phyloP scores from a whole-genome alignment of 2,329 filamentous ascomycete species.

The Albophoma yamanashiensis region DNA sequence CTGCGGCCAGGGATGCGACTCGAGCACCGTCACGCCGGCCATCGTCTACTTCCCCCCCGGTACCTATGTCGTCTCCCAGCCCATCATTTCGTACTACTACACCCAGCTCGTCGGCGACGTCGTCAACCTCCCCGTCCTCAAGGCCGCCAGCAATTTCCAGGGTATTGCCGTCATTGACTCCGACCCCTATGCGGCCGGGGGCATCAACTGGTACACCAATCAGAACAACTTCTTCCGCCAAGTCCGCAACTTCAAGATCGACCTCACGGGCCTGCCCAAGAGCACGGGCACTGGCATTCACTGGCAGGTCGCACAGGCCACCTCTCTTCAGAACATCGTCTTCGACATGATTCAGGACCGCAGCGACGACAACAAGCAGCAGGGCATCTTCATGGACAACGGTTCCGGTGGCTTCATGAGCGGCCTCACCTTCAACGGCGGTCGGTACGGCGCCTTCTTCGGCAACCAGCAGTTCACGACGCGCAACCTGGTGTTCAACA shows the following conservation, averaged over 20 bases:
- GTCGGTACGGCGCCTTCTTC: constrained; percentile 65
- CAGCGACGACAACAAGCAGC: constrained; percentile 53
- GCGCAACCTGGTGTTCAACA: constrained; percentile 72
- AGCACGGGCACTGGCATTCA: constrained; percentile 60
- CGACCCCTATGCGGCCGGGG: constrained; percentile 57
- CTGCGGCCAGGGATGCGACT: constrained; percentile 75
- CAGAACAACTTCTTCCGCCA: constrained; percentile 80
- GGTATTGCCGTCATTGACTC: constrained; percentile 87
- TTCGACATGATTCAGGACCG: constrained; percentile 68
- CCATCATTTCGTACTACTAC: constrained; percentile 82
- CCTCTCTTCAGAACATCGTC: constrained; percentile 68
- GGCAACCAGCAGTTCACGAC: constrained; percentile 84
- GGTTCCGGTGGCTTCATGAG: constrained; percentile 77
- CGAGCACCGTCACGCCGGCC: constrained; percentile 71
- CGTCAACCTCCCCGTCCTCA: constrained; percentile 59
- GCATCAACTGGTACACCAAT: constrained; percentile 68
- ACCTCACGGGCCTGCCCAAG: constrained; percentile 55
- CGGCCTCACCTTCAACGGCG: constrained; percentile 75
- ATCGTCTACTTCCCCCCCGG: constrained; percentile 88
- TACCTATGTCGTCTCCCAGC: constrained; percentile 70
- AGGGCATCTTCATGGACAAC: constrained; percentile 78
- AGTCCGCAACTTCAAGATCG: constrained; percentile 72
- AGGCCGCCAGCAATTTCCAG: constrained; percentile 58
- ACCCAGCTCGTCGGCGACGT: constrained; percentile 86
- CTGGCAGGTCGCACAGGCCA: constrained; percentile 80